These are phyloP conservation scores for Colletotrichum magnum DNA, from an alignment of 2,329 filamentous ascomycete genomes.

Conservation along the genomic window DNA sequence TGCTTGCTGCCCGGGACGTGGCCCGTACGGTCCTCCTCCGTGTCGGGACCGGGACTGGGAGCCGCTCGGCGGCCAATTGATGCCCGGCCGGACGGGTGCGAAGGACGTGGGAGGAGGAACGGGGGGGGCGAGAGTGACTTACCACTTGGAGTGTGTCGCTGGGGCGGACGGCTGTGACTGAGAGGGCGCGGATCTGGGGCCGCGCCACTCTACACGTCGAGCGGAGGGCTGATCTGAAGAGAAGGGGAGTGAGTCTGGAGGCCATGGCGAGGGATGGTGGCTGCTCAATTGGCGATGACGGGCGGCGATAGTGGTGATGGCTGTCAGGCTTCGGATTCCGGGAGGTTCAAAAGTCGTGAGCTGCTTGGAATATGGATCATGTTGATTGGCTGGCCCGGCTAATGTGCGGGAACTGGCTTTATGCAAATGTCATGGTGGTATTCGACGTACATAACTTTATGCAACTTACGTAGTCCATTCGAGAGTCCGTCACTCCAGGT, in stretches of 20 bases:
- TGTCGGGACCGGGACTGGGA: not conserved
- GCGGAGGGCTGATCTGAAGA: conserved; percentile 79
- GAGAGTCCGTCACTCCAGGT: not conserved
- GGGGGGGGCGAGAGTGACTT: conserved; percentile 54
- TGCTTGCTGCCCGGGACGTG: not conserved
- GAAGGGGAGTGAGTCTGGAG: conserved; percentile 82
- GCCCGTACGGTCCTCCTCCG: not conserved
- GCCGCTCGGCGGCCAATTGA: conserved; percentile 10
- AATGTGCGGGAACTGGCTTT: conserved; percentile 15
- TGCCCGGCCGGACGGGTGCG: conserved; percentile 5
- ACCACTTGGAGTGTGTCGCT: conserved; percentile 83
- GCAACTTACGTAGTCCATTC: not conserved
- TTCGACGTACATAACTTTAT: conserved; percentile 25
- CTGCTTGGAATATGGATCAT: conserved; percentile 42
- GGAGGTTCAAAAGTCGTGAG: conserved; percentile 44
- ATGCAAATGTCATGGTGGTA: conserved; percentile 14
- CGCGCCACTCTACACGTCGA: conserved; percentile 71
- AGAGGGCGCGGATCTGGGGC: conserved; percentile 81
- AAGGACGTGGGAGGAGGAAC: not conserved
- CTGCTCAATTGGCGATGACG: conserved; percentile 46
- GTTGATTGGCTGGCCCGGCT: conserved; percentile 37
- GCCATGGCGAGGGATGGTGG: conserved; percentile 72
- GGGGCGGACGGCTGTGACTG: conserved; percentile 74
- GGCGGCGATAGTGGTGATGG: conserved; percentile 19
- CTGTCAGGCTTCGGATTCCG: conserved; percentile 35